Percentiles rank a stretch among this genome's conserved stretches.
These are phyloP conservation scores for Pleurotus salmoneostramineus DNA, from an alignment of 768 basidiomycete species.

Conservation along the genomic window DNA sequence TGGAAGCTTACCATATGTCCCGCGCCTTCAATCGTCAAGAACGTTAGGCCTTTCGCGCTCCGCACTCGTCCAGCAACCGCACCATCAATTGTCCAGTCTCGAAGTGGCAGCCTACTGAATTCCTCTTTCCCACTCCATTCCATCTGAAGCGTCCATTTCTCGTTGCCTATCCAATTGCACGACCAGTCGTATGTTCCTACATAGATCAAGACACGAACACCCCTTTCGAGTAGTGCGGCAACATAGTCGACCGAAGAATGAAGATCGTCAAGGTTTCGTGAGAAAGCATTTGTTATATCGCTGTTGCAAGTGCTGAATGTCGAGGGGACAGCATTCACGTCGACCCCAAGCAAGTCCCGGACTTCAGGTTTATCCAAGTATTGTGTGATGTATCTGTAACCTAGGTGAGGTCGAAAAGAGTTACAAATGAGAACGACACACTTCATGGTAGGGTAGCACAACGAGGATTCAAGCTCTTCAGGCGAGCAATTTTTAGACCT, in stretches of 20 bases:
- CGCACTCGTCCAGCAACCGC: conserved; percentile 32
- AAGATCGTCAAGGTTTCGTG: conserved; percentile 22
- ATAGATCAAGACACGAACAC: conserved; percentile 53
- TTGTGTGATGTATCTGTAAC: conserved; percentile 32
- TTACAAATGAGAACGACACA: too few relatives aligned
- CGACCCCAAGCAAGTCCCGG: conserved; percentile 58
- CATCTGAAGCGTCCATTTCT: conserved; percentile 13
- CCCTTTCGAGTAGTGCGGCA: conserved; percentile 51
- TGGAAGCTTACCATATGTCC: conserved; percentile 61
- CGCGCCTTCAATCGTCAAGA: conserved; percentile 58
- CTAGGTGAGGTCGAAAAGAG: too few relatives aligned
- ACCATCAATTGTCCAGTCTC: conserved; percentile 58
- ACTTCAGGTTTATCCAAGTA: conserved; percentile 62
- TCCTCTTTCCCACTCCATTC: conserved; percentile 43
- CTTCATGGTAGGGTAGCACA: too few relatives aligned
- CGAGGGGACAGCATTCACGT: conserved; percentile 22
- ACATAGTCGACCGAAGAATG: conserved; percentile 44
- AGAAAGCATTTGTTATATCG: conserved; percentile 47
- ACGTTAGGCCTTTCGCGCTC: conserved; percentile 51
- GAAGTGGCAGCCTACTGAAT: conserved; percentile 38
- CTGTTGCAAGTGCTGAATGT: conserved; percentile 29
- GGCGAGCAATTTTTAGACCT: conserved; percentile 59
- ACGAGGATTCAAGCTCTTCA: conserved; percentile 31
- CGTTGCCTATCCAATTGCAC: conserved; percentile 59
- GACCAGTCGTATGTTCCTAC: conserved; percentile 55